Percentiles rank a stretch among this genome's conserved stretches.
phyloP scores from a whole-genome alignment of 2,329 filamentous ascomycete species.

The Sporothrix phasma region DNA sequence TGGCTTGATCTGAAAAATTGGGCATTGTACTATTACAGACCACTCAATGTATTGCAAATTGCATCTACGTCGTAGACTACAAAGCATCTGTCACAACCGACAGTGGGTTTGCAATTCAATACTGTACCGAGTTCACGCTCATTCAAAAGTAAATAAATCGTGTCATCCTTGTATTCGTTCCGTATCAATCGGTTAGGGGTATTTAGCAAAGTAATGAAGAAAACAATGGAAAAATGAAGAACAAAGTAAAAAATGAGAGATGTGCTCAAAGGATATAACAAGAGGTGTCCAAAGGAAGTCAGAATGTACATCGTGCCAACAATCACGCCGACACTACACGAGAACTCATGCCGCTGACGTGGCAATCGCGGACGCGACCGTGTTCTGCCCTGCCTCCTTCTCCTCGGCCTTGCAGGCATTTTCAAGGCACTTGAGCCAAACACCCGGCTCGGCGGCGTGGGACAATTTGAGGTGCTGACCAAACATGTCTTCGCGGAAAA shows the following conservation, averaged over 20 bases:
- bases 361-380: no score
- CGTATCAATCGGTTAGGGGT: constrained; percentile 3
- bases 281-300: no score
- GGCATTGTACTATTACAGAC: no score
- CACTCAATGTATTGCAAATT: no score
- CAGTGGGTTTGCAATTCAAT: neutral
- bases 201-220: neutral
- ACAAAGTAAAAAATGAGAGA: neutral
- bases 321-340: no score
- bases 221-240: neutral
- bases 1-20: no score
- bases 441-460: constrained; percentile 18
- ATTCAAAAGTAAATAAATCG: neutral
- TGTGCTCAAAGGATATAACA: no score
- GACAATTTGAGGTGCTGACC: constrained; percentile 20
- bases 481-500: constrained; percentile 21
- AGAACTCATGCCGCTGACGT: no score
- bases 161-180: neutral
- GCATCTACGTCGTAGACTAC: no score
- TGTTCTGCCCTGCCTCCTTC: no score
- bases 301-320: no score
- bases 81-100: no score
- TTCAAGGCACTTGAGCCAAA: constrained; percentile 20
- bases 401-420: constrained; percentile 19
- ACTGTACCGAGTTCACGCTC: neutral